Base-by-base conservation (phyloP, 495 filamentous ascomycete species). In the Jackrogersella minutella region DNA sequence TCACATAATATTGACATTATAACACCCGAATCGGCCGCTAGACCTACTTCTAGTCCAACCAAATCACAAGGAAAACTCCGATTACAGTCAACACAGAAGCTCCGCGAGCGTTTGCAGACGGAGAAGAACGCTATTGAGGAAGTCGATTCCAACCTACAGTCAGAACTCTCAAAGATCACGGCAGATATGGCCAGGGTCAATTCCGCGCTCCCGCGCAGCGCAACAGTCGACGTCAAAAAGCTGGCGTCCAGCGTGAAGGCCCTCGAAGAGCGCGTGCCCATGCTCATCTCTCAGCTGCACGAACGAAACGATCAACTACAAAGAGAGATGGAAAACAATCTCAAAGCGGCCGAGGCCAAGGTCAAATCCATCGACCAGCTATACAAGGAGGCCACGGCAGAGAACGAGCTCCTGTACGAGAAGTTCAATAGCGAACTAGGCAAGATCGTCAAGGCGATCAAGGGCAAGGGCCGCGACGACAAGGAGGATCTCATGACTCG, bases 341-440 rank as follows among this genome's bases (percentile, higher is more conserved):
- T 96, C 4, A 80, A 86, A 33, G 85, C 90, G 2, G 87, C 83
- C 57, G 92, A 97, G 72, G 83, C 81, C 46, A 94, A 95, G 56
- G 89, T 88, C 40, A 90, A 87, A 69, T 90, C 91, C 37, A 85
- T 97, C 31, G 93, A 97, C 73, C 91, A 95, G 74, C 77, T 97
- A 33, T 95, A 96, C 77, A 91, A 92, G 60, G 90, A 97, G 69
- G 86, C 88, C 14, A 94, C 88, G 71, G 91, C 91, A 0, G 95
- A 98, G 80, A 99, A 97, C 66, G 94, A 97, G 77, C 86, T 95
- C 47, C 81, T 97, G 36, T 97, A 97, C 74, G 91, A 93, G 66
- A 90, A 89, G 64, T 97, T 97, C 80, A 97, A 97, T 67, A 84
- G 86, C 21, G 95, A 99, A 73, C 78, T 99, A 44, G 90, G 85